These are phyloP conservation scores for Podospora bellae-mahoneyi DNA, from an alignment of 495 filamentous ascomycete species.

Conservation along the genomic window DNA sequence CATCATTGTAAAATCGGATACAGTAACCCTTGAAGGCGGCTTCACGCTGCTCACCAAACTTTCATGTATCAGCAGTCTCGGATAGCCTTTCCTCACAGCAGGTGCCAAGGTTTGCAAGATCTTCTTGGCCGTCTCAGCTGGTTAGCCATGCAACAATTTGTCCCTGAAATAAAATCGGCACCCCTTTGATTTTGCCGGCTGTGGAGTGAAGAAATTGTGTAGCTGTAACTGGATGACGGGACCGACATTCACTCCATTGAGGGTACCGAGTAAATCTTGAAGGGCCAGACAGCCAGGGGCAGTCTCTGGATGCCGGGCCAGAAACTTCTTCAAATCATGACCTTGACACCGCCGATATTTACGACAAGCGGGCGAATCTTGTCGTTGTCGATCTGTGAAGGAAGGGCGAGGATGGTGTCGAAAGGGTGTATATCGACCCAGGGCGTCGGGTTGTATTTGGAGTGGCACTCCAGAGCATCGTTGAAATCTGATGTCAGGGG, in stretches of 20 bases:
- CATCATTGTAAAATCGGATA: slow-evolving; percentile 39
- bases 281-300: slow-evolving; percentile 36
- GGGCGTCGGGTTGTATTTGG: slow-evolving; percentile 24
- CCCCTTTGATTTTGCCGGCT: slow-evolving; percentile 38
- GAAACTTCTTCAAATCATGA: slow-evolving; percentile 41
- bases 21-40: slow-evolving; percentile 43
- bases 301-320: slow-evolving; percentile 34
- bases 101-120: slow-evolving; percentile 39
- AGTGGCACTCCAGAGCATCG: slow-evolving; percentile 30
- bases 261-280: slow-evolving; percentile 45
- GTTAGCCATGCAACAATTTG: slow-evolving; percentile 49
- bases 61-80: slow-evolving; percentile 52
- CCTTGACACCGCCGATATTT: slow-evolving; percentile 47
- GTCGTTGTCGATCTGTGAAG: slow-evolving; percentile 13
- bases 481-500: slow-evolving; percentile 22
- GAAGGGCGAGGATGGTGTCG: slow-evolving; percentile 6
- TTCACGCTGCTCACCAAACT: slow-evolving; percentile 46
- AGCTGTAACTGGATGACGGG: slow-evolving; percentile 30
- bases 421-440: slow-evolving; percentile 30
- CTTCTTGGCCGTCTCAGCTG: slow-evolving; percentile 37
- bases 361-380: slow-evolving; percentile 42
- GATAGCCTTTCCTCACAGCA: slow-evolving; percentile 50
- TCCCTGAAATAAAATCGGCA: slow-evolving; percentile 46
- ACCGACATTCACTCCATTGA: slow-evolving; percentile 23
- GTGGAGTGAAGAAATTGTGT: slow-evolving; percentile 45